Base-by-base conservation (phyloP, 2,329 filamentous ascomycete genomes). In the Talaromyces verruculosus region DNA sequence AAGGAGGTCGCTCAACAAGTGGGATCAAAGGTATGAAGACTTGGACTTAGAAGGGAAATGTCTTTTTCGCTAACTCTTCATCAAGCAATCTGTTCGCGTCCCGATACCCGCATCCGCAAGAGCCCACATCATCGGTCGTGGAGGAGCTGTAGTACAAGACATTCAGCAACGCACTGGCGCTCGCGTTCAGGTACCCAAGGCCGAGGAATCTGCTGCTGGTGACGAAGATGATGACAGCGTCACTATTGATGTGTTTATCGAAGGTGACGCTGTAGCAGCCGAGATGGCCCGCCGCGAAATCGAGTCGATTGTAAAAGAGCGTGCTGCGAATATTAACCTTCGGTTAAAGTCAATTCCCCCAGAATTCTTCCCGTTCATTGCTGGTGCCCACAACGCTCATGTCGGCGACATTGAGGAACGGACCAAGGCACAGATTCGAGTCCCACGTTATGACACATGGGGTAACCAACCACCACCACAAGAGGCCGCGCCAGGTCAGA, bases 291-390 rank as follows among this genome's bases (percentile, higher is more conserved):
- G 88, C 68, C 88, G 91, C 65, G 90, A 92, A 72, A 95, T 99
- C 72, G 85, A 92, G 73, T 90, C 89, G 73, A 97, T 98, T 75
- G 92, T 92, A 65, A 90, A 90, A 72, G 93, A 97, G 79, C 89
- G 92, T 68, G 89, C 91, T 63, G 90, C 92, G 64, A 94, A 90
- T 71, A 87, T 93, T 74, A 95, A 87, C 80, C 85, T 92, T 65
- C 92, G 91, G 72, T 80, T 99, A 70, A 92, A 89, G 78, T 88
- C 89, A 59, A 90, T 99, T 67, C 93, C 95, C 7, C 87, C 92
- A 30, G 93, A 97, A 76, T 96, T 95, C 79, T 99, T 95, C 80
- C 94, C 94, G 62, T 99, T 99, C 83, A 89, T 99, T 77, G 90
- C 92, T 28, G 93, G 93, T 59, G 87, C 89, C 10, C 86, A 90